Evolutionary conservation across 345 rosid species (phyloP).

Genomic region (Dovyalis caffra): DNA sequence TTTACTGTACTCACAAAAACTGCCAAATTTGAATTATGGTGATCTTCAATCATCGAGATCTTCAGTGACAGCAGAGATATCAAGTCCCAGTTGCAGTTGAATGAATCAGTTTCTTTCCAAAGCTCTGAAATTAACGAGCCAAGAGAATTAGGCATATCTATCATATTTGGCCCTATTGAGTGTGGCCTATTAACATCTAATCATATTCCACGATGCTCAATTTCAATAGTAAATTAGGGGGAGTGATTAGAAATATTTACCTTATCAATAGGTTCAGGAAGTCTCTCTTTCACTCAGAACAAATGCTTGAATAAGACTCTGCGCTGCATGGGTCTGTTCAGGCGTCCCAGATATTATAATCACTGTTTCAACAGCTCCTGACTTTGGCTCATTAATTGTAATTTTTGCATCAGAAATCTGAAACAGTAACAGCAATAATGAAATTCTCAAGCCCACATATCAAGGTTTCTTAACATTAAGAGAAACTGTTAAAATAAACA

Average conservation of each 20-base stretch:
- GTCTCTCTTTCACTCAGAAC: constrained; percentile 64
- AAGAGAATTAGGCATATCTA: too few species aligned
- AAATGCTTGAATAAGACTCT: constrained; percentile 79
- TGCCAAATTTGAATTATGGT: constrained; percentile 4
- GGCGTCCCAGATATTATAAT: constrained; percentile 77
- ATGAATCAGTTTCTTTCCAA: background rate
- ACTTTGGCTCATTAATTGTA: constrained; percentile 52
- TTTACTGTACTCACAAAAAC: constrained; percentile 19
- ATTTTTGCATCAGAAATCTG: constrained; percentile 77
- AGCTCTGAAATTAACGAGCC: background rate
- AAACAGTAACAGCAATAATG: background rate
- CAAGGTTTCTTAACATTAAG: background rate
- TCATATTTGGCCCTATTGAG: too few species aligned
- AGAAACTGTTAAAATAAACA: background rate
- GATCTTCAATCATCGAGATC: constrained; percentile 17
- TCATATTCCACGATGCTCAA: background rate
- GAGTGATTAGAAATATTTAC: background rate
- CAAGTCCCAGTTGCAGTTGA: background rate
- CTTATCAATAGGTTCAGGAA: constrained; percentile 22
- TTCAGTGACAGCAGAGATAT: background rate
- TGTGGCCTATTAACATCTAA: too few species aligned
- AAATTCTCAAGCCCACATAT: background rate
- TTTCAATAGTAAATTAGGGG: background rate
- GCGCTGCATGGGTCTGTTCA: constrained; percentile 81
- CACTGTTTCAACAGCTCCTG: constrained; percentile 58